These are phyloP conservation scores for Prototheca stagnorum DNA, from an alignment of 163 green algal genomes.

Conservation along the genomic window DNA sequence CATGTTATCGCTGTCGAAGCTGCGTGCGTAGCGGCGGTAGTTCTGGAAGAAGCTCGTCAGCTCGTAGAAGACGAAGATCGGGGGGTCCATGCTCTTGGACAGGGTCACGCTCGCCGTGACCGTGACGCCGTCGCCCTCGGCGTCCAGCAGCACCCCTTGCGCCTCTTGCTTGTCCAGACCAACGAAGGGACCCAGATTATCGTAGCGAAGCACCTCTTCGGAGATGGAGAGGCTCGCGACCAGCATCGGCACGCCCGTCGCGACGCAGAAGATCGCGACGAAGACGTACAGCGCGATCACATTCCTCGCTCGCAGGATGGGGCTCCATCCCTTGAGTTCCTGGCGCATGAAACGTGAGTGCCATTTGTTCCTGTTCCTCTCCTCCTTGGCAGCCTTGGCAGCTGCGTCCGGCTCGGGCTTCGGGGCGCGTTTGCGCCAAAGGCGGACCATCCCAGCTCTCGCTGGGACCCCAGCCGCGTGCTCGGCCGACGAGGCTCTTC, in stretches of 20 bases:
- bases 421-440: too few species aligned
- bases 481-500: too few species aligned
- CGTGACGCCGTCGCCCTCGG: constrained; percentile 7
- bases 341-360: constrained; percentile 29
- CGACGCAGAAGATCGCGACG: constrained; percentile 15
- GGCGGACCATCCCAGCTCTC: too few species aligned
- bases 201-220: constrained; percentile 18
- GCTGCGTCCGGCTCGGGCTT: too few species aligned
- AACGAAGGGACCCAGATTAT: constrained; percentile 9
- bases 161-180: neutral
- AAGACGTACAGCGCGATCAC: constrained; percentile 17
- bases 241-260: constrained; percentile 31
- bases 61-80: constrained; percentile 87
- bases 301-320: constrained; percentile 23
- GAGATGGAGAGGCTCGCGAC: constrained; percentile 22
- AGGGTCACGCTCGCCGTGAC: constrained; percentile 38
- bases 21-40: constrained; percentile 56
- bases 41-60: constrained; percentile 84
- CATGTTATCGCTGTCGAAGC: constrained; percentile 18
- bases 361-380: too few species aligned
- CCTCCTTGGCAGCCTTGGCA: too few species aligned
- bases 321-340: constrained; percentile 23
- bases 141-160: constrained; percentile 5
- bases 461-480: too few species aligned
- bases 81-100: constrained; percentile 50